These are phyloP conservation scores for Fusarium beomiforme DNA, from an alignment of 2,329 filamentous ascomycete species.

Conservation along the genomic window DNA sequence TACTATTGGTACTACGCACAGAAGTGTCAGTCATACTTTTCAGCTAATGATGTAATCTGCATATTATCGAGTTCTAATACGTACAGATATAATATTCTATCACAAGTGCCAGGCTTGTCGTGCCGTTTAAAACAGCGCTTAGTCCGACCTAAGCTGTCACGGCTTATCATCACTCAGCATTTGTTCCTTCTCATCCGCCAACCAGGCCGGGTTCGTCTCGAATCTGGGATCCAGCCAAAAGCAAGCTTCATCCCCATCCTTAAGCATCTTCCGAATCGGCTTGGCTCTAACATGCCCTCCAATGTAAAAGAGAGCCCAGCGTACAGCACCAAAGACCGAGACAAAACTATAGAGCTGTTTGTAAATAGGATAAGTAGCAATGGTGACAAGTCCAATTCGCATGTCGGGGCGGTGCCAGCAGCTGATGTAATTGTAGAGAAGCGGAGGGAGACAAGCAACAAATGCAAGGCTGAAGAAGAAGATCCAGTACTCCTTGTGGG, in stretches of 20 bases:
- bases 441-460: neutral
- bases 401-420: neutral
- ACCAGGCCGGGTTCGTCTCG: neutral
- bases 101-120: too few relatives aligned
- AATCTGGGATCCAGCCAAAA: neutral
- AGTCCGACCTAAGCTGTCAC: neutral
- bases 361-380: neutral
- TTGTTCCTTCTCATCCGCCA: conserved; percentile 1
- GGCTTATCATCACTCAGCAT: neutral
- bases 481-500: conserved; percentile 2
- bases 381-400: neutral
- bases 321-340: neutral
- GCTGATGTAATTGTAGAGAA: conserved; percentile 2
- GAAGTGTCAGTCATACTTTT: too few relatives aligned
- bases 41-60: too few relatives aligned
- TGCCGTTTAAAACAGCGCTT: too few relatives aligned
- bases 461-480: conserved; percentile 8
- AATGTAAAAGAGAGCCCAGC: conserved; percentile 3
- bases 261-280: neutral
- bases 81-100: too few relatives aligned
- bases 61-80: too few relatives aligned
- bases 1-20: too few relatives aligned
- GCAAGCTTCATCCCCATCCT: conserved; percentile 7
- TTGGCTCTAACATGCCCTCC: neutral
- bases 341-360: neutral